phyloP scores from a whole-genome alignment of 768 basidiomycete genomes.

The Boletus eberwhitei region DNA sequence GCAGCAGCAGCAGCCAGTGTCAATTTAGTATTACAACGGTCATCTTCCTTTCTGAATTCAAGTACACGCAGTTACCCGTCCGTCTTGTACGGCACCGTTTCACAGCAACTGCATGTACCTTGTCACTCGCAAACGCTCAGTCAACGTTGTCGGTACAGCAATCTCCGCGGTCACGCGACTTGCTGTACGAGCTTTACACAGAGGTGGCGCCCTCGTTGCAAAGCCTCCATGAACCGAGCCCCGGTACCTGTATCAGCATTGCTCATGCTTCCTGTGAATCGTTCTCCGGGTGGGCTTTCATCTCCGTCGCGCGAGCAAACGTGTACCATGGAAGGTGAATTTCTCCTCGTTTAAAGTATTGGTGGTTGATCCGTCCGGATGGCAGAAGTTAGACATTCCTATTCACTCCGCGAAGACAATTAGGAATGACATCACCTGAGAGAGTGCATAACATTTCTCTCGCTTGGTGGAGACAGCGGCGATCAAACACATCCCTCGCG shows the following conservation, averaged over 20 bases:
- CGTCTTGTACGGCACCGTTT: too few relatives aligned
- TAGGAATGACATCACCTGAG: slow-evolving; percentile 8
- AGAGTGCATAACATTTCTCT: not conserved
- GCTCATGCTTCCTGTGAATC: not conserved
- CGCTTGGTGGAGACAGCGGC: not conserved
- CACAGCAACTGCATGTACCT: too few relatives aligned
- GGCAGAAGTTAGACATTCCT: not conserved
- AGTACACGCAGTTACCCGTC: too few relatives aligned
- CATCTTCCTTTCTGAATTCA: too few relatives aligned
- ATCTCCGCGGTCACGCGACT: slow-evolving; percentile 8
- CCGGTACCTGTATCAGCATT: not conserved
- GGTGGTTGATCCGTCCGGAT: slow-evolving; percentile 17
- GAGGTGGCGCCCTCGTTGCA: not conserved
- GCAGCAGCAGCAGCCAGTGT: too few relatives aligned
- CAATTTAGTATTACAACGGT: too few relatives aligned
- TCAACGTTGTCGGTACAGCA: not conserved
- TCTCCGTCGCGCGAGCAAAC: slow-evolving; percentile 7
- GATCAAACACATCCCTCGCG: not conserved
- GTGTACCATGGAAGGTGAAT: not conserved
- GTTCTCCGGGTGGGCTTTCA: slow-evolving; percentile 7
- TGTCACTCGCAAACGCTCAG: too few relatives aligned
- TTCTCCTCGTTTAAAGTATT: not conserved
- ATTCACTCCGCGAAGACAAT: slow-evolving; percentile 4
- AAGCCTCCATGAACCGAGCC: not conserved
- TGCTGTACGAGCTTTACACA: slow-evolving; percentile 4